These are phyloP conservation scores for Solanum corneliomulleri DNA, from an alignment of 257 asterid species.

Conservation along the genomic window DNA sequence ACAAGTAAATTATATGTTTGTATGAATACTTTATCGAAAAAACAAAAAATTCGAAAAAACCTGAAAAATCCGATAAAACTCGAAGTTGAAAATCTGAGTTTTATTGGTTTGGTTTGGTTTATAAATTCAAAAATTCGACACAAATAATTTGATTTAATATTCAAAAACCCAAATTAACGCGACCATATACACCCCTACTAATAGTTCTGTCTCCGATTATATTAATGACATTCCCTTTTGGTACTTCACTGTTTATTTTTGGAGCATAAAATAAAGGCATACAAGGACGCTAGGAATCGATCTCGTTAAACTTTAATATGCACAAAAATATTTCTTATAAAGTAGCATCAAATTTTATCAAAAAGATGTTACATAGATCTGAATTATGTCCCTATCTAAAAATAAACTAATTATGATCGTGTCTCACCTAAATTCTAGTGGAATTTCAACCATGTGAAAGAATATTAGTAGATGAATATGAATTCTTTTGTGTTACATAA, in stretches of 20 bases:
- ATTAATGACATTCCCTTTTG: not conserved
- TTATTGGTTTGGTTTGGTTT: too few relatives aligned
- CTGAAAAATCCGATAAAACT: too few relatives aligned
- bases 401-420: not conserved
- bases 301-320: not conserved
- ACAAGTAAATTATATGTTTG: too few relatives aligned
- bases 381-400: too few relatives aligned
- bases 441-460: not conserved
- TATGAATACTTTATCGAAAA: too few relatives aligned
- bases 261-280: not conserved
- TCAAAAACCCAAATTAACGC: too few relatives aligned
- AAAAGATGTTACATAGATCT: not conserved
- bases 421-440: not conserved
- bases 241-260: not conserved
- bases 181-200: not conserved
- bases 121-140: too few relatives aligned
- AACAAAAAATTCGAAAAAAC: rapidly evolving
- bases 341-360: not conserved
- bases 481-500: not conserved
- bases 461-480: not conserved
- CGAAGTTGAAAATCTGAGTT: too few relatives aligned
- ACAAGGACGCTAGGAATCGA: not conserved
- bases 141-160: too few relatives aligned
- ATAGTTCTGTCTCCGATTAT: not conserved
- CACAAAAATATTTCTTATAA: not conserved